Evolutionary conservation across 371 early-diverging fungal species (phyloP), one percentile per base, ranked within the genome.

Genomic region (Mortierella sp.): DNA sequence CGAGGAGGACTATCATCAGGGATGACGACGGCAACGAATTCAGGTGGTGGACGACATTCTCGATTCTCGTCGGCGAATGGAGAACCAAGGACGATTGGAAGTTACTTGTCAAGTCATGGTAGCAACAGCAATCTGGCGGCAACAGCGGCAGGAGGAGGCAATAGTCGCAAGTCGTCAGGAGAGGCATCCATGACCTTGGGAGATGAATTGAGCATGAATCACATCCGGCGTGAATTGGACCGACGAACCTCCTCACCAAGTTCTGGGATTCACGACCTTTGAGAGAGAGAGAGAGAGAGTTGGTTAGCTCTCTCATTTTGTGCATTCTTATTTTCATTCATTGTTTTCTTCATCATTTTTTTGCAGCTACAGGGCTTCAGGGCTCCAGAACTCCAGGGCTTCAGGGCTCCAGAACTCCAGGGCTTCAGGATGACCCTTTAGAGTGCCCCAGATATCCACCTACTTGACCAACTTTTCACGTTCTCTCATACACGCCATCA

Each of bases 211-310:
- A 67, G 67, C 0, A 67, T 73, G 73, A 45, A 27, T 28, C 73
- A 73, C 55, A 67, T 67, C 19, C 73, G 73, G 24, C 73, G 73
- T 14, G 73, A 73, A 29, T 29, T 73, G 21, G 73, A 73, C 47
- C 48, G 73, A 28, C 63, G 73, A 25, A 55, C 67, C 6, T 63
- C 67, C 62, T 0, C 2, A 47, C 2, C 39, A 39, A 28, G 27
- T 8, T 55, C 64, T 10, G 57, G 57, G 14, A 65, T 71, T 43
- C 72, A 71, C 47, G 72, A 71, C 17, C 60, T 71, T 34, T 71
- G 29, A 60, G 53, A n/a, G n/a, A n/a, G n/a, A n/a, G n/a, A n/a
- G n/a, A n/a, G n/a, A n/a, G n/a, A n/a, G n/a, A n/a, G n/a, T n/a
- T n/a, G n/a, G n/a, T n/a, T n/a, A n/a, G n/a, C n/a, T n/a, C n/a